Conservation (phyloP, 768 basidiomycete genomes). For the Auriscalpium microsporum region DNA sequence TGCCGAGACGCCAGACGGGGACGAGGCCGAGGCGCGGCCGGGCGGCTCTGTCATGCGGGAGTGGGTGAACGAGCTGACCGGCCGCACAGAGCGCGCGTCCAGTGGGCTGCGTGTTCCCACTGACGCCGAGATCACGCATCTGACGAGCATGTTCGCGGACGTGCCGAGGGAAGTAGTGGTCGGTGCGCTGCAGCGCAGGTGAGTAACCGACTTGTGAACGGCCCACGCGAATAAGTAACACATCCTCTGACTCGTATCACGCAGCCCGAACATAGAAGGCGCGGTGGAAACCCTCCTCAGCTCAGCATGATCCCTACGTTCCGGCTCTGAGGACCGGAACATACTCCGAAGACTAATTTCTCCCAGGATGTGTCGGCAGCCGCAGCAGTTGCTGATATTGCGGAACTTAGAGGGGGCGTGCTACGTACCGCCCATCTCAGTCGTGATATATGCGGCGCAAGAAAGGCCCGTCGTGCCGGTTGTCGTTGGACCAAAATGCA, state of each 20-base stretch:
- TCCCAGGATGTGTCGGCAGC: too few species aligned
- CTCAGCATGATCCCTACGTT: conserved; percentile 18
- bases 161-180: conserved; percentile 64
- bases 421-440: too few species aligned
- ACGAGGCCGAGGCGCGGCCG: background rate
- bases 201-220: conserved; percentile 16
- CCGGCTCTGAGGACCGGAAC: too few species aligned
- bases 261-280: conserved; percentile 67
- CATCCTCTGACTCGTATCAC: conserved; percentile 1
- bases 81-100: conserved; percentile 43
- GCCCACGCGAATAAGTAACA: background rate
- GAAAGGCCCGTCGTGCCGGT: background rate
- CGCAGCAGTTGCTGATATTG: too few species aligned
- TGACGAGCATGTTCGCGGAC: conserved; percentile 81
- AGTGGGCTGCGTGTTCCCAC: conserved; percentile 60
- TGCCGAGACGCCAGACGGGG: conserved; percentile 11
- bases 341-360: too few species aligned
- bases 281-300: conserved; percentile 75
- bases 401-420: too few species aligned
- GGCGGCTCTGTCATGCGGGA: conserved; percentile 53
- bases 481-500: background rate
- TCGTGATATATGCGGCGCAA: too few species aligned
- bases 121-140: conserved; percentile 66
- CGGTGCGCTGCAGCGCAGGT: conserved; percentile 78
- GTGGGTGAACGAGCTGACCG: conserved; percentile 76